Conservation (phyloP, 2,329 filamentous ascomycete genomes). For the Neophaeococcomyces aloes region DNA sequence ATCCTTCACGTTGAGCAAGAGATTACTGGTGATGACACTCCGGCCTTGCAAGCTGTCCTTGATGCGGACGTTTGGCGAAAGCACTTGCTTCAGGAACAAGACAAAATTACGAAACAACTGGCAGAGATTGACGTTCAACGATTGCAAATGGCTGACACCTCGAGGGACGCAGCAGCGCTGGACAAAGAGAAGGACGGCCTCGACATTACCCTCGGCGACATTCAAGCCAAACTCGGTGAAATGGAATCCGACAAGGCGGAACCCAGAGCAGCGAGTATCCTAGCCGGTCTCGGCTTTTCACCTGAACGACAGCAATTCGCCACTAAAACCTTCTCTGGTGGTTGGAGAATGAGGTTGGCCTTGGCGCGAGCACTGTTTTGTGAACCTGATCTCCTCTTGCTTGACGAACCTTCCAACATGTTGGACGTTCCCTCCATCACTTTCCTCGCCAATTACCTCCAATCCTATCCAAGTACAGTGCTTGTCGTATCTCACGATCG, state of each 20-base stretch:
- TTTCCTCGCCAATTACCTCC: slow-evolving; percentile 91
- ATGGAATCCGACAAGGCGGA: slow-evolving; percentile 99
- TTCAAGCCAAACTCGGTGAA: slow-evolving; percentile 83
- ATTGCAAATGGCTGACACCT: slow-evolving; percentile 76
- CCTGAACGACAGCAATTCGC: slow-evolving; percentile 81
- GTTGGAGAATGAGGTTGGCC: slow-evolving; percentile 98
- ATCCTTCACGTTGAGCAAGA: slow-evolving; percentile 99
- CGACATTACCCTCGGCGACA: slow-evolving; percentile 80
- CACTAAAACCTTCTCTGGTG: slow-evolving; percentile 96
- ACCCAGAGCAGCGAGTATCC: slow-evolving; percentile 84
- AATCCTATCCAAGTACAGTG: slow-evolving; percentile 85
- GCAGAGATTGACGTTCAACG: slow-evolving; percentile 67
- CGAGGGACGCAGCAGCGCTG: slow-evolving; percentile 71
- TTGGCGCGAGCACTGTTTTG: slow-evolving; percentile 93
- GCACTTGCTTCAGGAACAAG: slow-evolving; percentile 79
- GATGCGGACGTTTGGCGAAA: slow-evolving; percentile 99
- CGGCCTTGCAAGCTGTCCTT: slow-evolving; percentile 85
- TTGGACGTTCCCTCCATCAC: slow-evolving; percentile 99
- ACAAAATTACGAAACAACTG: slow-evolving; percentile 69
- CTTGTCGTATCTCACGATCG: slow-evolving; percentile 97
- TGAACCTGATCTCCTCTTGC: slow-evolving; percentile 86
- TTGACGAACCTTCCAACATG: slow-evolving; percentile 99
- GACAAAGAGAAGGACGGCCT: slow-evolving; percentile 82
- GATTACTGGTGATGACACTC: slow-evolving; percentile 91
- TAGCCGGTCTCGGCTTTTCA: slow-evolving; percentile 95